phyloP scores from a whole-genome alignment of 768 basidiomycete genomes.

The Cystobasidium tubakii region DNA sequence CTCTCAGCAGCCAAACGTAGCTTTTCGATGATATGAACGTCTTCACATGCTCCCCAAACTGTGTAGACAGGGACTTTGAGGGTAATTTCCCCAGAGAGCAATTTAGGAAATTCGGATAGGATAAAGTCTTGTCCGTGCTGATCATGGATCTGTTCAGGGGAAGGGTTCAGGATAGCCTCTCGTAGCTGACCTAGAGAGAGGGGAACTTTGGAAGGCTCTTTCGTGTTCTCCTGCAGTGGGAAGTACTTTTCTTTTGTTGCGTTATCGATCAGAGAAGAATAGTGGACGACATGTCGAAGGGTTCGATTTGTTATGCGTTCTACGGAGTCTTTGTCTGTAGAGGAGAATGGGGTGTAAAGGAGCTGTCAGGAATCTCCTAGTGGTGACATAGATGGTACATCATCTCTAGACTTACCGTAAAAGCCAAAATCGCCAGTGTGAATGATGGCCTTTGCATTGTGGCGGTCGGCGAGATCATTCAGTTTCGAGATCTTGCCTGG shows the following conservation, averaged over 20 bases:
- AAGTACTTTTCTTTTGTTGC: slow-evolving; percentile 74
- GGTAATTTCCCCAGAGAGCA: slow-evolving; percentile 82
- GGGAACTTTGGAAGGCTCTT: slow-evolving; percentile 41
- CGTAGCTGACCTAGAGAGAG: slow-evolving; percentile 23
- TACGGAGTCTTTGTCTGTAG: slow-evolving; percentile 67
- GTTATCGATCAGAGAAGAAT: slow-evolving; percentile 85
- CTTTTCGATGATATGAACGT: slow-evolving; percentile 85
- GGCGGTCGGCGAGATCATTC: slow-evolving; percentile 82
- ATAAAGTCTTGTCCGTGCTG: slow-evolving; percentile 55
- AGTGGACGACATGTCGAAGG: slow-evolving; percentile 88
- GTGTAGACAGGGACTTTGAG: slow-evolving; percentile 90
- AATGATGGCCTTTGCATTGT: slow-evolving; percentile 83
- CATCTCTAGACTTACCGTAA: slow-evolving; percentile 60
- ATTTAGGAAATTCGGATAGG: slow-evolving; percentile 86
- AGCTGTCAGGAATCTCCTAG: not conserved
- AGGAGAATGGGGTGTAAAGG: not conserved
- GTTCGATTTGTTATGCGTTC: slow-evolving; percentile 89
- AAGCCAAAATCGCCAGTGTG: slow-evolving; percentile 99
- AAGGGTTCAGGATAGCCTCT: slow-evolving; percentile 38
- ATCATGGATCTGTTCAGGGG: slow-evolving; percentile 35
- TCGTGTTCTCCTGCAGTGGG: slow-evolving; percentile 62
- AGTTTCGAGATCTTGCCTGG: slow-evolving; percentile 73
- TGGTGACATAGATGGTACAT: too few relatives aligned
- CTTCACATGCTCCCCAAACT: slow-evolving; percentile 96
- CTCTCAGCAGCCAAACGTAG: slow-evolving; percentile 56